Evolutionary conservation across 495 filamentous ascomycete species (phyloP).

Genomic region (Trypethelium eluteriae): DNA sequence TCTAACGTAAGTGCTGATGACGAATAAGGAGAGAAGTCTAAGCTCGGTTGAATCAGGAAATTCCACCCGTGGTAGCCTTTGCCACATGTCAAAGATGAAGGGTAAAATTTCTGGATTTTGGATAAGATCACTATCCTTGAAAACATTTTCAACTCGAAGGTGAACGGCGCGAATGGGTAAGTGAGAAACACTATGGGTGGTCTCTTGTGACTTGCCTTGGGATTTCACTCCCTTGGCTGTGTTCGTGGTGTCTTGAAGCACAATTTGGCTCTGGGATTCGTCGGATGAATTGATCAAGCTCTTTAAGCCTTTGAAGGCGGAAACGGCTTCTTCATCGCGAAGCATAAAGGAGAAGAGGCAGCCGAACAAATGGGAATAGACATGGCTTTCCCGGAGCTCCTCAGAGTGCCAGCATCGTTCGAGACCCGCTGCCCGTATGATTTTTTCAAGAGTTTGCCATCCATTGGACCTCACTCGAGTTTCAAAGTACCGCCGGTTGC

Average conservation of each 20-base stretch:
- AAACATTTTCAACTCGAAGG: slow-evolving; percentile 31
- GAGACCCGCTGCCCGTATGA: slow-evolving; percentile 30
- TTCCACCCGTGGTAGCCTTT: slow-evolving; percentile 36
- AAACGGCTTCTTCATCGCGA: slow-evolving; percentile 50
- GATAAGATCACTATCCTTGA: slow-evolving; percentile 49
- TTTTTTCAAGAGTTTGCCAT: slow-evolving; percentile 54
- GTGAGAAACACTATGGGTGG: not conserved
- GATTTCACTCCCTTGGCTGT: not conserved
- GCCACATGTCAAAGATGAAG: slow-evolving; percentile 59
- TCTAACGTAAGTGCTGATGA: slow-evolving; percentile 48
- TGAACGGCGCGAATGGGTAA: not conserved
- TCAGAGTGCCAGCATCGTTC: not conserved
- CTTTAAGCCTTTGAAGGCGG: slow-evolving; percentile 22
- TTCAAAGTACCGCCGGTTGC: slow-evolving; percentile 80
- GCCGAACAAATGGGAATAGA: slow-evolving; percentile 71
- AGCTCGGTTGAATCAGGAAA: slow-evolving; percentile 33
- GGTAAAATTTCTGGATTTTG: slow-evolving; percentile 59
- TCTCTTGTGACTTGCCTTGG: not conserved
- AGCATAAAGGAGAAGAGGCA: slow-evolving; percentile 75
- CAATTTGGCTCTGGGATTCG: not conserved
- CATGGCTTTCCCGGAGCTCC: slow-evolving; percentile 44
- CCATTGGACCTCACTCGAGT: slow-evolving; percentile 65
- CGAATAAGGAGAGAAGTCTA: slow-evolving; percentile 50
- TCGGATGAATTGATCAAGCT: not conserved
- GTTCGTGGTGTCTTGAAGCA: slow-evolving; percentile 8